Evolutionary conservation across 106 monocot species (phyloP).

Genomic region (Triglochin maritima): DNA sequence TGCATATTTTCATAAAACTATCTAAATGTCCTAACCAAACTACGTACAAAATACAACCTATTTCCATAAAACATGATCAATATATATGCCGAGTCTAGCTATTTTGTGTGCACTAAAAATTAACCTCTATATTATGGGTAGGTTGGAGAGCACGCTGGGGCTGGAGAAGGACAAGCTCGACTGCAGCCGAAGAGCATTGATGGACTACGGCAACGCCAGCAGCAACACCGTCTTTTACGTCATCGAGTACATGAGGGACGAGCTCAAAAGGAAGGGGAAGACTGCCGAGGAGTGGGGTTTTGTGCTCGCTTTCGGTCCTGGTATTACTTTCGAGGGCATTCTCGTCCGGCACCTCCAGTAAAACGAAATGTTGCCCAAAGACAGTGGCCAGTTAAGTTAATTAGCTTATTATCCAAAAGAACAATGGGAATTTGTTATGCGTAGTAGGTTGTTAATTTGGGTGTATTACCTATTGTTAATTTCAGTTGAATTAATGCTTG

Average conservation of each 20-base stretch:
- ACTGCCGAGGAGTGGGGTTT: slow-evolving; percentile 44
- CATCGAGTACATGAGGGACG: slow-evolving; percentile 67
- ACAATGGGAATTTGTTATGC: no score
- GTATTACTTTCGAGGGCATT: slow-evolving; percentile 75
- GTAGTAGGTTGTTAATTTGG: no score
- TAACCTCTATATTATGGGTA: background rate
- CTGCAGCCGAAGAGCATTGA: slow-evolving; percentile 50
- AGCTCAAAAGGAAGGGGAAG: slow-evolving; percentile 29
- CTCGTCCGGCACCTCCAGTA: slow-evolving; percentile 10
- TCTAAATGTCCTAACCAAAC: no score
- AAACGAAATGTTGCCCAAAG: background rate
- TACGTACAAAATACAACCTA: no score
- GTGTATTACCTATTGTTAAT: no score
- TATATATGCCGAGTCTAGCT: no score
- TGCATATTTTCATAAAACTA: no score
- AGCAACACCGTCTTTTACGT: slow-evolving; percentile 77
- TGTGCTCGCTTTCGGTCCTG: slow-evolving; percentile 75
- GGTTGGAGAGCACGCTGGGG: slow-evolving; percentile 12
- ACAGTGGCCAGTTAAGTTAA: no score
- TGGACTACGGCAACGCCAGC: slow-evolving; percentile 69
- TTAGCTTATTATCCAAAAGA: no score
- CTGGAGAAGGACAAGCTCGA: slow-evolving; percentile 12
- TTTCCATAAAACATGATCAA: no score
- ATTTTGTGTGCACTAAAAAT: no score
- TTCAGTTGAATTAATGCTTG: no score